A percentile compares a stretch with the other conserved stretches of the same genome.
These are phyloP conservation scores for Closterium sp. DNA, from an alignment of 139 green algal genomes.

Conservation along the genomic window DNA sequence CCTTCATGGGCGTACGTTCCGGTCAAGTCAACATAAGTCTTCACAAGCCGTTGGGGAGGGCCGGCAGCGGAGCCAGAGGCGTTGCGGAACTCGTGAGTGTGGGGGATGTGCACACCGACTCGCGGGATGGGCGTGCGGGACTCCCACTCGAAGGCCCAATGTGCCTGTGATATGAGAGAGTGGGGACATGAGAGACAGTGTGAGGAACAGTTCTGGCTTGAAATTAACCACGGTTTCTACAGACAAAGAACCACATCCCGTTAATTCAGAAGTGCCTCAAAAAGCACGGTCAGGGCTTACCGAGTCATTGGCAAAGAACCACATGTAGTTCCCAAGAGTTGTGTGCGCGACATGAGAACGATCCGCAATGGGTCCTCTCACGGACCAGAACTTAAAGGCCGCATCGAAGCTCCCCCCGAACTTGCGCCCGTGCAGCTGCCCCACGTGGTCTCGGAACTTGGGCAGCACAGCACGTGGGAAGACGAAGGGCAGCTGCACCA, in stretches of 20 bases:
- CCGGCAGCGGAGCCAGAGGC: not conserved
- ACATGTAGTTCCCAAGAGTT: not conserved
- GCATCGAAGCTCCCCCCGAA: not conserved
- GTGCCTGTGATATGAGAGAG: not conserved
- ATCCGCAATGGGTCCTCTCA: not conserved
- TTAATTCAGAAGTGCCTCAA: not conserved
- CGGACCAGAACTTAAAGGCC: not conserved
- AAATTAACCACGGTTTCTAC: too few relatives aligned
- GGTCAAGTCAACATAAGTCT: not conserved
- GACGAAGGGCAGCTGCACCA: conserved; percentile 7
- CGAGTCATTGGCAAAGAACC: not conserved
- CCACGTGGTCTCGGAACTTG: not conserved
- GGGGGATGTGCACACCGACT: not conserved
- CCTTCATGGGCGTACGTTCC: not conserved
- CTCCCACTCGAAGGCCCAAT: not conserved
- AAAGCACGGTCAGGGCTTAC: not conserved
- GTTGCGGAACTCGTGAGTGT: not conserved
- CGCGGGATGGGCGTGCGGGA: not conserved
- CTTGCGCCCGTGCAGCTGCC: not conserved
- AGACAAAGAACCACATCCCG: too few relatives aligned
- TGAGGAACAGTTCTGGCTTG: too few relatives aligned
- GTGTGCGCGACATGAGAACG: not conserved
- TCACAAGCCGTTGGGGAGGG: not conserved
- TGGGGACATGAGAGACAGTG: too few relatives aligned
- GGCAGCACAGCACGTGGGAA: not conserved